Percentiles rank a stretch among this genome's conserved stretches.
These are phyloP conservation scores for Colletotrichum shisoi DNA, from an alignment of 2,329 filamentous ascomycete genomes.

Conservation along the genomic window DNA sequence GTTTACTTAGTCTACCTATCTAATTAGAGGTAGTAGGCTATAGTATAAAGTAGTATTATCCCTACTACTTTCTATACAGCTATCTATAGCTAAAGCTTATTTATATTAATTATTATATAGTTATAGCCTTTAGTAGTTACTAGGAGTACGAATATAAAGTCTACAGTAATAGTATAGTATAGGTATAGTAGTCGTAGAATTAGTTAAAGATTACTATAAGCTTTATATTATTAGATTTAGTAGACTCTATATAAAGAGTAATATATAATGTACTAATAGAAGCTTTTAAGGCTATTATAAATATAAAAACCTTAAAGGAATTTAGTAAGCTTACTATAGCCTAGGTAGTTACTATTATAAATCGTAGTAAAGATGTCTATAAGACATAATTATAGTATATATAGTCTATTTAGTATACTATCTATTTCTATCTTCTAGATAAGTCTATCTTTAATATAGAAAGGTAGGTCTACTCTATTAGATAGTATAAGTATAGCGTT, in stretches of 20 bases:
- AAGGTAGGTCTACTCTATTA: background rate
- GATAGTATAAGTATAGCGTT: background rate
- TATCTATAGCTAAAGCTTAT: background rate
- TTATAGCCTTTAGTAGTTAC: background rate
- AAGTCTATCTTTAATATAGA: background rate
- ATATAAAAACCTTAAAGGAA: background rate
- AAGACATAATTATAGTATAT: background rate
- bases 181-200: background rate
- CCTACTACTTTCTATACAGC: too few relatives aligned
- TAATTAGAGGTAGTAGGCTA: too few relatives aligned
- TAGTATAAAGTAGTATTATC: too few relatives aligned
- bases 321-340: background rate
- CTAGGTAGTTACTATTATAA: background rate
- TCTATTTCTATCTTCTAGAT: background rate
- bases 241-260: background rate
- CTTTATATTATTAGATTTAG: background rate
- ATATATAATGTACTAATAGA: background rate
- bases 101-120: background rate
- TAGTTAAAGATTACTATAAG: background rate
- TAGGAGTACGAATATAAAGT: background rate
- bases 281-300: background rate
- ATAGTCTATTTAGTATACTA: background rate
- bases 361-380: background rate
- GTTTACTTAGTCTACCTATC: rapidly evolving
- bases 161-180: background rate